Base-by-base conservation (phyloP, 2,329 filamentous ascomycete genomes). In the Dryadomyces quercus-mongolicae region DNA sequence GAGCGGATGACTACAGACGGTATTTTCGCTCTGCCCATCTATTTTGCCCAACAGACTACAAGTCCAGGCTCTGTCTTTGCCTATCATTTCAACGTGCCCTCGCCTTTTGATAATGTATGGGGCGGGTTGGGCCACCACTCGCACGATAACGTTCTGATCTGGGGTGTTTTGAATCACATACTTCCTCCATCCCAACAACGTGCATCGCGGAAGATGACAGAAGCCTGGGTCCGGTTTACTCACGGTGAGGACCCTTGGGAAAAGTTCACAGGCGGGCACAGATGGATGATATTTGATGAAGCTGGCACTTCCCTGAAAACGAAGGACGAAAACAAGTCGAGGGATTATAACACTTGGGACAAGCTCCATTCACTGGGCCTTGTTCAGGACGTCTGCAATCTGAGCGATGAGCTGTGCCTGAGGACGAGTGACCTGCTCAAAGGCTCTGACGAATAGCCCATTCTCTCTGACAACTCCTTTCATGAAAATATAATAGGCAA, bases 11-110 rank as follows among this genome's bases (percentile, higher is more conserved):
- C 59, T 1, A 58, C 57, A 0, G 54, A 61, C 36, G 59, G 57
- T 25, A 44, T 61, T 9, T 61, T 54, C 38, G 34, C 57, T 6
- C 52, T 56, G 25, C 52, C 56, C 21, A 59, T 56, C 53, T 58
- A 57, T 49, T 53, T 54, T 15, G 50, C 56, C 22, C 13, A 6
- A 48, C 38, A 45, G 40, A 3, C 13, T 38, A 5, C n/a, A 43
- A 44, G 25, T 44, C 21, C 45, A 1, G 46, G 13, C 12, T 16
- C 42, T 6, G 47, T 61, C 22, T 60, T 52, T 18, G 53, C 57
- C 10, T 62, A 59, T 31, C 60, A 61, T 13, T 62, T 61, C 42
- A 54, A 62, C 48, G 60, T 61, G 7, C 60, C 60, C 0, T 61
- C 58, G 4, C 60, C 60, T 16, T 61, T 55, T 43, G 46, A 60